Conservation (phyloP, 805 yeast species). For the Cyberlindnera veronae region DNA sequence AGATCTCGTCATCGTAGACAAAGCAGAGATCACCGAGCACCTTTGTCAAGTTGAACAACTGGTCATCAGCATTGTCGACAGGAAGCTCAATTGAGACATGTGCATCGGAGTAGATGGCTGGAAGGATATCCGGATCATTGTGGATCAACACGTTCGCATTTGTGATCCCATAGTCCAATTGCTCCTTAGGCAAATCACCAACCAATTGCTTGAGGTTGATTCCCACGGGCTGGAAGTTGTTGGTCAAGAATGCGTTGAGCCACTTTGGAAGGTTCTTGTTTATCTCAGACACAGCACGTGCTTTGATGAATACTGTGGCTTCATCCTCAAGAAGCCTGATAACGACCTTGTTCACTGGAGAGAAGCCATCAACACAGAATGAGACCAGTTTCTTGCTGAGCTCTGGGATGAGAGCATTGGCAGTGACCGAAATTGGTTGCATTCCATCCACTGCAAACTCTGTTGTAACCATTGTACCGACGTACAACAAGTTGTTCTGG, state of each 20-base stretch:
- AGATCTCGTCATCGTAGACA: slow-evolving; percentile 7
- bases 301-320: slow-evolving; percentile 11
- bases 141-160: slow-evolving; percentile 5
- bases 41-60: slow-evolving; percentile 10
- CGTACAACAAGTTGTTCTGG: slow-evolving; percentile 8
- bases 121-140: slow-evolving; percentile 10
- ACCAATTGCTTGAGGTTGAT: background rate
- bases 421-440: background rate
- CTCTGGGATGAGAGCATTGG: slow-evolving; percentile 4
- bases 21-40: slow-evolving; percentile 18
- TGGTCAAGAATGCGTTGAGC: slow-evolving; percentile 13
- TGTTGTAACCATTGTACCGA: slow-evolving; percentile 8
- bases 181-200: background rate
- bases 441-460: background rate
- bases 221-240: slow-evolving; percentile 12
- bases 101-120: slow-evolving; percentile 6
- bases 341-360: slow-evolving; percentile 19
- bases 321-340: slow-evolving; percentile 5
- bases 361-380: slow-evolving; percentile 19
- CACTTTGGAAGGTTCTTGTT: slow-evolving; percentile 19
- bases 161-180: slow-evolving; percentile 1
- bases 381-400: slow-evolving; percentile 7
- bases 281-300: slow-evolving; percentile 7
- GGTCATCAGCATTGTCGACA: slow-evolving; percentile 8
- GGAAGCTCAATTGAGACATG: slow-evolving; percentile 7